Evolutionary conservation across 768 basidiomycete genomes (phyloP), one percentile per base, ranked within the genome.

Genomic region (Rhodocollybia butyracea): DNA sequence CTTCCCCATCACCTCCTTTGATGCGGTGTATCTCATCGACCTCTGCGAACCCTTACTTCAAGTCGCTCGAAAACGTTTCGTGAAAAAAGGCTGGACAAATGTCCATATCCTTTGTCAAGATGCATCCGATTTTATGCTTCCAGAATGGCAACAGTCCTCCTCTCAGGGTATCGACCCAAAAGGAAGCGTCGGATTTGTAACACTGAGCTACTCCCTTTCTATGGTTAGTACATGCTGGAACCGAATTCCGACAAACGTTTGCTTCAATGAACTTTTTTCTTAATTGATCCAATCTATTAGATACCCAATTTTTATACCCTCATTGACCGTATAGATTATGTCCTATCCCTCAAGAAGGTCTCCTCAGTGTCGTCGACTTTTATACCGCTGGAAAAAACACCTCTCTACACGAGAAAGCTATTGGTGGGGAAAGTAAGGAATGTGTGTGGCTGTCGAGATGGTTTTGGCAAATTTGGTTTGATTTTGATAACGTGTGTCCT

Each of bases 401-500:
- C 1, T 81, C 82, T 2, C 68, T 79, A 19, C 80, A 84, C 57
- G 81, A 83, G 43, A 79, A 76, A 65, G 81, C 84, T 0, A 86
- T 88, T 34, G 86, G 86, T 1, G 83, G 83, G 0, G 73, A 74
- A 22, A 81, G 78, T 57, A 83, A 83, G 41, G 74, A 80, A 66
- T 76, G 83, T 68, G 73, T 80, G 0, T 89, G 84, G 84, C 71
- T 84, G 46, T 77, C 78, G n/a, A 76, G 86, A 3, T 83, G 84
- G 82, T 90, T 90, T 72, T 89, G 88, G 88, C 83, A 86, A 60
- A 84, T 85, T 40, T 89, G 84, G 84, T 82, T 80, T 59, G 78
- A 80, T 57, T 80, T 81, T 57, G 80, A 80, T 59, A 76, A 78
- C 61, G 77, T 68, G 57, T 31, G 61, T 34, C 57, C 51, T 61